Evolutionary conservation across 129 eudicot species (phyloP), one percentile per base, ranked within the genome.

Genomic region (Arctium lappa): DNA sequence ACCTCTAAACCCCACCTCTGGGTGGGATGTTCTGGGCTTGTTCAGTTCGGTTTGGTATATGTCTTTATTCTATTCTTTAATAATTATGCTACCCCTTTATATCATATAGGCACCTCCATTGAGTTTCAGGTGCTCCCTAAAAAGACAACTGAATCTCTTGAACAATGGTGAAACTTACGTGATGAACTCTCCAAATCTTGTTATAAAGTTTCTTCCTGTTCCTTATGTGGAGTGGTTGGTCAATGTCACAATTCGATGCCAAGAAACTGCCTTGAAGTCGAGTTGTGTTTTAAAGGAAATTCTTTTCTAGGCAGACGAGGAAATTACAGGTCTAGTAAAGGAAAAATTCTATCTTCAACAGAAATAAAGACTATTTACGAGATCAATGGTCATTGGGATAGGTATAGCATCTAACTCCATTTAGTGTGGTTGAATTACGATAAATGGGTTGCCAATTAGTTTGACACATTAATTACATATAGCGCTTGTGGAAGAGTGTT

Each of bases 301-400:
- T 85, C 95, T 0, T 86, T 93, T 80, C 33, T 90, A 7, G 87
- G 92, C 5, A 77, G 86, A 50, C 82, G 81, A 27, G 85, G 91
- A 44, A 82, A 85, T 42, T 75, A 88, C 46, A 85, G 97, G 77
- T 84, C 97, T 22, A 39, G 93, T 53, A 89, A 77, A 80, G 99
- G 99, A 76, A 95, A 85, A 80, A 91, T 95, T 69, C 36, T 86
- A 8, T 65, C 36, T 74, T 60, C 91, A 70, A 84, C 89, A 13
- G 72, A 89, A 5, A 84, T 71, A 83, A 83, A 84, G 82, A 75
- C 90, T 1, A 78, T 90, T 3, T 91, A 82, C 32, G 95, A 95
- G 84, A 90, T 95, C 63, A 77, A 71, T 69, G 99, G 99, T 85
- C 93, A 95, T 31, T 95, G 99, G 99, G 99, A 95, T 48, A 95